Percentiles rank a stretch among this genome's conserved stretches.
phyloP scores from a whole-genome alignment of 2,329 filamentous ascomycete genomes.

The Eutypella sp. region DNA sequence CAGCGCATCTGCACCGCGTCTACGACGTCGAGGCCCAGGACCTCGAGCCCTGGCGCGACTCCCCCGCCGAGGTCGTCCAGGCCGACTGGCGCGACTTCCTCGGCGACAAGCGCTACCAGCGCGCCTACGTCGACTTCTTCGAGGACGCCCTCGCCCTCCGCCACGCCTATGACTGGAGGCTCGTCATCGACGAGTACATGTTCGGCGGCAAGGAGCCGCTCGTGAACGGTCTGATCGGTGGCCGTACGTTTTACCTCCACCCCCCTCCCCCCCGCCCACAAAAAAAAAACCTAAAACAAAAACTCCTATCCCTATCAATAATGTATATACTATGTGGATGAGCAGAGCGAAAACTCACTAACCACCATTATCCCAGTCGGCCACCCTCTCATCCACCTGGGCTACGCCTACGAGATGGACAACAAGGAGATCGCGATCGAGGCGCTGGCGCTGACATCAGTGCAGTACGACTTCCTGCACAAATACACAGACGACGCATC shows the following conservation, averaged over 20 bases:
- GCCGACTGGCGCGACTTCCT: constrained; percentile 85
- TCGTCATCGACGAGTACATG: constrained; percentile 70
- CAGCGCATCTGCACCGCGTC: constrained; percentile 68
- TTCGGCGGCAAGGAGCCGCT: constrained; percentile 71
- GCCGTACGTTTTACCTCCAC: constrained; percentile 55
- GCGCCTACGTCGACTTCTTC: constrained; percentile 91
- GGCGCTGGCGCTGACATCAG: constrained; percentile 64
- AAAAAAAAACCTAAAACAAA: too few species aligned
- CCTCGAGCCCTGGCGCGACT: constrained; percentile 76
- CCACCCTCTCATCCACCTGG: constrained; percentile 89
- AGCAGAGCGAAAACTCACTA: not conserved
- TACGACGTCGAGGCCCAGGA: constrained; percentile 72
- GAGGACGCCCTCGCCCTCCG: constrained; percentile 78
- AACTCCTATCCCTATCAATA: too few species aligned
- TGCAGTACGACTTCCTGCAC: constrained; percentile 55
- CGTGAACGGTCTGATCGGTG: constrained; percentile 73
- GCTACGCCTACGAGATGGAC: constrained; percentile 86
- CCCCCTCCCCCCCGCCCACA: constrained; percentile 4
- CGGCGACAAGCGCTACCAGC: constrained; percentile 75
- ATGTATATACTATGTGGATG: too few species aligned
- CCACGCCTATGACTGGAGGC: constrained; percentile 79
- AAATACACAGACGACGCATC: constrained; percentile 67
- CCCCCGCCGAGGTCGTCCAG: constrained; percentile 75
- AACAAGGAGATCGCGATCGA: constrained; percentile 86
- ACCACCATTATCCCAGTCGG: constrained; percentile 52